Conservation (phyloP, 306 rosid genomes). For the Prunus dulcis region DNA sequence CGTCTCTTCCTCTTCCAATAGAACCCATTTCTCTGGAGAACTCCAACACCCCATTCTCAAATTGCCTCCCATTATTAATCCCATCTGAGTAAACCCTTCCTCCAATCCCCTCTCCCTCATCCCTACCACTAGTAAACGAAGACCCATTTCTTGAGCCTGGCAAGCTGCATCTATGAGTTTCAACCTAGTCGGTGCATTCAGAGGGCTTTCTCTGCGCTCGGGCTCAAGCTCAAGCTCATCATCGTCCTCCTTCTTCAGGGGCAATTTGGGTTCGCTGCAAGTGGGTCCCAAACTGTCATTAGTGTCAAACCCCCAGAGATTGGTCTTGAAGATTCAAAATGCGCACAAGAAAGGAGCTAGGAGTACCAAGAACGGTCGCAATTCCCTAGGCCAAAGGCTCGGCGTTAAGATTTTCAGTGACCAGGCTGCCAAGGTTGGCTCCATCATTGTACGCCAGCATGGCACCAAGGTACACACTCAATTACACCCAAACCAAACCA, state of each 20-base stretch:
- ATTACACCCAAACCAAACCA: not conserved
- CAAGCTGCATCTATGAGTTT: constrained; percentile 52
- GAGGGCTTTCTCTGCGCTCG: constrained; percentile 49
- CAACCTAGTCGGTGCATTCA: constrained; percentile 67
- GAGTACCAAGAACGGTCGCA: constrained; percentile 96
- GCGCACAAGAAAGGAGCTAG: constrained; percentile 99
- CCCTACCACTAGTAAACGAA: too few relatives aligned
- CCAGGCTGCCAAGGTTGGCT: constrained; percentile 80
- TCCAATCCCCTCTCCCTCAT: too few relatives aligned
- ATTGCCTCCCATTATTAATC: too few relatives aligned
- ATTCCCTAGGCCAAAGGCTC: constrained; percentile 74
- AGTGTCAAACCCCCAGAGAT: constrained; percentile 21
- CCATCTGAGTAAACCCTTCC: too few relatives aligned
- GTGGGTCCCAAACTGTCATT: constrained; percentile 33
- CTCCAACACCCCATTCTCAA: too few relatives aligned
- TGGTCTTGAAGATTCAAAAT: constrained; percentile 62
- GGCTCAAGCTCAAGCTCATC: constrained; percentile 42
- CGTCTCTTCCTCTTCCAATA: too few relatives aligned
- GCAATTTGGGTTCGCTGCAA: constrained; percentile 33
- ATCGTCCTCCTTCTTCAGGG: constrained; percentile 49
- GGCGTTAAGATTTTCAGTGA: constrained; percentile 92
- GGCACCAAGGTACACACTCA: constrained; percentile 91
- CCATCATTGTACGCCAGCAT: constrained; percentile 90
- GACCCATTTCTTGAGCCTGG: too few relatives aligned
- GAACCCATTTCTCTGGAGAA: too few relatives aligned